A percentile compares a stretch with the other conserved stretches of the same genome.
These are phyloP conservation scores for Scytalidium lignicola DNA, from an alignment of 2,329 filamentous ascomycete genomes.

Conservation along the genomic window DNA sequence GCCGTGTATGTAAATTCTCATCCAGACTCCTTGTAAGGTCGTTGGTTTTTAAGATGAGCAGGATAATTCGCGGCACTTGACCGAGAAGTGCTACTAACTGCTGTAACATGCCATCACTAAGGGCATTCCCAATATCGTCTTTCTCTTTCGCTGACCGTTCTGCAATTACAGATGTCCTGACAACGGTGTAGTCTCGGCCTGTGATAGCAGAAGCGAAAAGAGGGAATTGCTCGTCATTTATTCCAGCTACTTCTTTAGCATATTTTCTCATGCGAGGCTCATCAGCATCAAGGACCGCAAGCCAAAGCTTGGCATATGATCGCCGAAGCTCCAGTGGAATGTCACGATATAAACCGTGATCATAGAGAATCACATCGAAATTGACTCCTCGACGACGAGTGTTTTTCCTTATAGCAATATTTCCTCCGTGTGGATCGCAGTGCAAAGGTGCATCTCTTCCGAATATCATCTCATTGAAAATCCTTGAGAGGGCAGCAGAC, in stretches of 20 bases:
- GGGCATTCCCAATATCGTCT: slow-evolving; percentile 74
- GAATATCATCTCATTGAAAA: slow-evolving; percentile 99
- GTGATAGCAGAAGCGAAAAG: slow-evolving; percentile 96
- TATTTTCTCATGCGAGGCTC: slow-evolving; percentile 82
- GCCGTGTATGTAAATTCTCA: slow-evolving; percentile 75
- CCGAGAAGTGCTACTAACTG: slow-evolving; percentile 85
- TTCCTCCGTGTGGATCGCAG: slow-evolving; percentile 95
- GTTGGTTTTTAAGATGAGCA: slow-evolving; percentile 96
- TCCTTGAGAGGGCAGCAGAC: slow-evolving; percentile 78
- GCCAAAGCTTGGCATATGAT: slow-evolving; percentile 94
- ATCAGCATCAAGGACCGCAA: slow-evolving; percentile 89
- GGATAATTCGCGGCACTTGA: slow-evolving; percentile 83
- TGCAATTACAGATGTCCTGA: slow-evolving; percentile 52
- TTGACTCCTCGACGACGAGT: slow-evolving; percentile 58
- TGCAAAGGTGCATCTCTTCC: slow-evolving; percentile 82
- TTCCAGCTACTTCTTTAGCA: slow-evolving; percentile 80
- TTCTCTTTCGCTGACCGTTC: slow-evolving; percentile 69
- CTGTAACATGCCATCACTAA: slow-evolving; percentile 83
- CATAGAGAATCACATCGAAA: slow-evolving; percentile 94
- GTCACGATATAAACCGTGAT: slow-evolving; percentile 93
- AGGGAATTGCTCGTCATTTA: slow-evolving; percentile 85
- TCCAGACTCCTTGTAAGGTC: slow-evolving; percentile 91
- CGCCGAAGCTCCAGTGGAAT: slow-evolving; percentile 75
- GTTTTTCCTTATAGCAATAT: slow-evolving; percentile 86
- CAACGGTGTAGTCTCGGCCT: slow-evolving; percentile 78